Conservation (phyloP, 495 filamentous ascomycete genomes). For the Acidomyces sp. region DNA sequence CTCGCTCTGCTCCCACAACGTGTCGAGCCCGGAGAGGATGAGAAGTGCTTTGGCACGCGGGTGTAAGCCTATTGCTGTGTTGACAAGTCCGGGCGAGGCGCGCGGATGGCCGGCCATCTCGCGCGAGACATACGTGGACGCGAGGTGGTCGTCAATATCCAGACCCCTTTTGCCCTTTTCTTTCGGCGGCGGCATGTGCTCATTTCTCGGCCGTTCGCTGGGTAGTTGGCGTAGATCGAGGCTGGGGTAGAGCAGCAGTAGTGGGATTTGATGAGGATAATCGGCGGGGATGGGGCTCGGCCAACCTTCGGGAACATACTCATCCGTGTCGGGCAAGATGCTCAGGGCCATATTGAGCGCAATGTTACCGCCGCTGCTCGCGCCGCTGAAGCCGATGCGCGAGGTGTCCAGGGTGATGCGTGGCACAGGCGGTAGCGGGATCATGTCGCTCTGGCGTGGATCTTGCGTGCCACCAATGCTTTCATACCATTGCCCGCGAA, state of each 20-base stretch:
- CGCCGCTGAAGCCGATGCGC: slow-evolving; percentile 26
- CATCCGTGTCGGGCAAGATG: slow-evolving; percentile 12
- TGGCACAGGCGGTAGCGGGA: slow-evolving; percentile 4
- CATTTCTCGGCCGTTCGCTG: slow-evolving; percentile 6
- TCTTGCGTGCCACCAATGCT: slow-evolving; percentile 8
- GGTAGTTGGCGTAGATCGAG: slow-evolving; percentile 15
- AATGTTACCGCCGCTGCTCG: slow-evolving; percentile 27
- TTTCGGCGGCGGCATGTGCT: slow-evolving; percentile 6
- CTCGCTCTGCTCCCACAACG: slow-evolving; percentile 26
- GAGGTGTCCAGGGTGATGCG: slow-evolving; percentile 22
- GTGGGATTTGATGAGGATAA: slow-evolving; percentile 4
- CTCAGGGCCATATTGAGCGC: slow-evolving; percentile 26
- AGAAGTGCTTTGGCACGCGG: slow-evolving; percentile 25
- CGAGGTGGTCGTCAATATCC: slow-evolving; percentile 15
- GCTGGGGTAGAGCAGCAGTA: slow-evolving; percentile 15
- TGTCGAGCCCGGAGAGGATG: slow-evolving; percentile 27
- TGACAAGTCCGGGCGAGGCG: slow-evolving; percentile 24
- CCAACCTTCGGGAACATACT: too few species aligned
- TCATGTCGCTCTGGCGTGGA: slow-evolving; percentile 8
- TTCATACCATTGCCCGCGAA: slow-evolving; percentile 9
- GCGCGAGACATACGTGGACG: slow-evolving; percentile 11
- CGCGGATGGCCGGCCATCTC: slow-evolving; percentile 16
- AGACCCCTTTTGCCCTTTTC: slow-evolving; percentile 7
- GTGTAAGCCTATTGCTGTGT: slow-evolving; percentile 18
- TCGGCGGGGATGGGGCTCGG: slow-evolving; percentile 17